phyloP scores from a whole-genome alignment of 116 monocot species.

The Dioscorea cayenensis region DNA sequence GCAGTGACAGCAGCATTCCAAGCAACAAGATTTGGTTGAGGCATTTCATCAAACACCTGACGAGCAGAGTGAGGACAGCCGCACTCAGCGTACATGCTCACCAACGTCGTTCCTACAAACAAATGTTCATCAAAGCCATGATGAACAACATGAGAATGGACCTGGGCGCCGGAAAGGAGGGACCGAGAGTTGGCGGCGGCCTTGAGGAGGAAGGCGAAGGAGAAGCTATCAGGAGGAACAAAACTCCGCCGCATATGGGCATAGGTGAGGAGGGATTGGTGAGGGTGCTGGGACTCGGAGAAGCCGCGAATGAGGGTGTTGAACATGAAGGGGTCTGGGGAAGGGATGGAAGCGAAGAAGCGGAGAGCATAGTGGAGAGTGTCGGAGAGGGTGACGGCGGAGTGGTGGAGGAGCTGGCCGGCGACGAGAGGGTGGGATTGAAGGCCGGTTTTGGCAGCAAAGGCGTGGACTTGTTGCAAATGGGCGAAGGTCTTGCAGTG shows the following conservation, averaged over 20 bases:
- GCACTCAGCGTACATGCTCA: slow-evolving; percentile 54
- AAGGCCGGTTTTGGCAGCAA: slow-evolving; percentile 23
- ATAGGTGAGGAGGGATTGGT: slow-evolving; percentile 22
- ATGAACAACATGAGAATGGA: slow-evolving; percentile 31
- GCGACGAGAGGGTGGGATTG: slow-evolving; percentile 26
- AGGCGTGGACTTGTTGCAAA: slow-evolving; percentile 39
- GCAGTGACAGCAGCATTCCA: slow-evolving; percentile 63
- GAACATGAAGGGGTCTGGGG: slow-evolving; percentile 44
- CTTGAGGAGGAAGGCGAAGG: slow-evolving; percentile 54
- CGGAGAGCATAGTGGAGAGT: slow-evolving; percentile 22
- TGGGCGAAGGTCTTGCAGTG: slow-evolving; percentile 36
- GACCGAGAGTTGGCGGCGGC: slow-evolving; percentile 25
- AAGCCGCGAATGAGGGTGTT: slow-evolving; percentile 52
- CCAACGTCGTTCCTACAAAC: slow-evolving; percentile 45
- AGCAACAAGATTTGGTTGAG: slow-evolving; percentile 46
- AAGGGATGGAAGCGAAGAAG: slow-evolving; percentile 22
- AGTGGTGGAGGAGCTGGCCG: slow-evolving; percentile 35
- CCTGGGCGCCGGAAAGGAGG: slow-evolving; percentile 19
- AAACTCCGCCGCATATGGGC: slow-evolving; percentile 20
- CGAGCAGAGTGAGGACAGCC: slow-evolving; percentile 18
- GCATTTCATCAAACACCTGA: slow-evolving; percentile 40
- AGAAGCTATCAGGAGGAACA: slow-evolving; percentile 41
- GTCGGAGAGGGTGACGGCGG: slow-evolving; percentile 20
- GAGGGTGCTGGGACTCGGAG: slow-evolving; percentile 18
- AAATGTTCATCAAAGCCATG: slow-evolving; percentile 41